Percentiles rank a stretch among this genome's conserved stretches.
These are phyloP conservation scores for Aspergillus novoparasiticus DNA, from an alignment of 2,329 filamentous ascomycete genomes.

Conservation along the genomic window DNA sequence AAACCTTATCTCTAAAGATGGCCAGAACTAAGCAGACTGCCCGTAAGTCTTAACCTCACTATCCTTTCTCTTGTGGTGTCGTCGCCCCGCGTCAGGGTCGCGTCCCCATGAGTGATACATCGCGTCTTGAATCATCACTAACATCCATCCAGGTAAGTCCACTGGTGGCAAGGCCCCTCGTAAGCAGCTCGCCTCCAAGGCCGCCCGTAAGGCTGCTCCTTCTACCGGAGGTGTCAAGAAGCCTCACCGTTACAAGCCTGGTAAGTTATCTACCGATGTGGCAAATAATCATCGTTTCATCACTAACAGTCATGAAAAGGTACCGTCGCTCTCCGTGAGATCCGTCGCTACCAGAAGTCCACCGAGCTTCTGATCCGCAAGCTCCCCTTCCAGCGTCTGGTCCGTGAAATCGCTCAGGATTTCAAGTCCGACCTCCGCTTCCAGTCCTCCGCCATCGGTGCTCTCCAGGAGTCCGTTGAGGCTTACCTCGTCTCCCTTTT, in stretches of 20 bases:
- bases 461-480: slow-evolving; percentile 97
- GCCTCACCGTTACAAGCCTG: slow-evolving; percentile 87
- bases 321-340: slow-evolving; percentile 97
- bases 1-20: slow-evolving; percentile 42
- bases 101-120: slow-evolving; percentile 14
- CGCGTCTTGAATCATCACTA: slow-evolving; percentile 29
- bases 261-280: slow-evolving; percentile 42
- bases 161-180: slow-evolving; percentile 72
- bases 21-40: slow-evolving; percentile 57
- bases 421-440: slow-evolving; percentile 96
- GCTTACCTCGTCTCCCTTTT: slow-evolving; percentile 98
- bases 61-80: slow-evolving; percentile 20
- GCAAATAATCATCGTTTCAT: neutral
- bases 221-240: slow-evolving; percentile 98
- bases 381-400: slow-evolving; percentile 95
- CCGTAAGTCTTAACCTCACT: slow-evolving; percentile 45
- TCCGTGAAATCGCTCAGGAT: slow-evolving; percentile 94
- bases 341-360: slow-evolving; percentile 96
- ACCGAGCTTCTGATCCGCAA: slow-evolving; percentile 96
- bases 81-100: slow-evolving; percentile 20
- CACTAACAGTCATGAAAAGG: slow-evolving; percentile 45
- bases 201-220: slow-evolving; percentile 95
- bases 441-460: slow-evolving; percentile 97
- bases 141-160: slow-evolving; percentile 63
- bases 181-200: slow-evolving; percentile 99